A percentile compares a stretch with the other conserved stretches of the same genome.
Conservation (phyloP, 116 monocot species). For the Iris pallida region DNA sequence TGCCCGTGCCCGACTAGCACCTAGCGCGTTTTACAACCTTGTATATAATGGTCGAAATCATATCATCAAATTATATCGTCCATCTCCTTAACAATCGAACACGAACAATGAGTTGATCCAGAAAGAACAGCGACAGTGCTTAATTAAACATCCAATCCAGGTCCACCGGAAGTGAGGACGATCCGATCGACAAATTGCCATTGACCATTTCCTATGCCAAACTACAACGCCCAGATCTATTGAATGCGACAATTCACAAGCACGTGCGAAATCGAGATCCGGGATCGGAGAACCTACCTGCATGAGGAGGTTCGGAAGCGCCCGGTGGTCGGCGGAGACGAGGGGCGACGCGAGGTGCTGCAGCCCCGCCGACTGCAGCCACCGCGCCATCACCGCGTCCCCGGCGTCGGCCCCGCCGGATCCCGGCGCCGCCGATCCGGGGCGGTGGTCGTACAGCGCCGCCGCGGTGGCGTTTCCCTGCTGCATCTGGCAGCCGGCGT, state of each 20-base stretch:
- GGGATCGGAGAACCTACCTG: slow-evolving; percentile 27
- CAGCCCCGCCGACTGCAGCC: slow-evolving; percentile 86
- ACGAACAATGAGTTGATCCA: no score
- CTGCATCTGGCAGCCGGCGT: slow-evolving; percentile 36
- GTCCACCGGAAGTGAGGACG: background rate
- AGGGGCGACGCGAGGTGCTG: slow-evolving; percentile 73
- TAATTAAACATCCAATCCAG: background rate
- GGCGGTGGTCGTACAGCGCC: slow-evolving; percentile 36
- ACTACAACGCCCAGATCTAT: no score
- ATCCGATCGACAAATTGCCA: no score
- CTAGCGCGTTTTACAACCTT: no score
- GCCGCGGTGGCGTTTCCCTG: slow-evolving; percentile 37
- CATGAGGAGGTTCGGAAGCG: slow-evolving; percentile 45
- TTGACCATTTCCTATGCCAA: no score
- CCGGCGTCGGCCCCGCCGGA: slow-evolving; percentile 36
- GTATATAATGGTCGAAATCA: no score
- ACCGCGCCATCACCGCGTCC: slow-evolving; percentile 85
- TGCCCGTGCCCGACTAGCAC: no score
- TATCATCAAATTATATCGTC: no score
- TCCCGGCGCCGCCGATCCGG: slow-evolving; percentile 11
- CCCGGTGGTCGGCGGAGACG: slow-evolving; percentile 37
- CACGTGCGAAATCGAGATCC: background rate
- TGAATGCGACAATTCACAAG: no score
- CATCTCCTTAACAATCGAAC: no score
- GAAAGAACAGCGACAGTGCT: no score